Percentiles rank a stretch among this genome's conserved stretches.
These are phyloP conservation scores for Aspergillus floridensis DNA, from an alignment of 2,329 filamentous ascomycete species.

Conservation along the genomic window DNA sequence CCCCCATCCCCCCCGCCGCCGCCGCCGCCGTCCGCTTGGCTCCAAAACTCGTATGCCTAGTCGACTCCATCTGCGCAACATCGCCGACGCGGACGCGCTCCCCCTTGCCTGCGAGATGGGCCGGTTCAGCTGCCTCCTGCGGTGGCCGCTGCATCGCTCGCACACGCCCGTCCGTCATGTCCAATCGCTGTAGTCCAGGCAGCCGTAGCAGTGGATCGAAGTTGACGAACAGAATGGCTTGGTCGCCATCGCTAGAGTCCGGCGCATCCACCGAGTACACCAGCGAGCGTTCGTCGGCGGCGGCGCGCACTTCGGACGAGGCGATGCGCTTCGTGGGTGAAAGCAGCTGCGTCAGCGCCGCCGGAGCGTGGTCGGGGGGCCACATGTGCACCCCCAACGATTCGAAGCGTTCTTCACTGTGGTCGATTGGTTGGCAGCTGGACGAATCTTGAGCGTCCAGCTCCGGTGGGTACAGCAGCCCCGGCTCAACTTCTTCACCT, in stretches of 20 bases:
- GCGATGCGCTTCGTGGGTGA: conserved; percentile 37
- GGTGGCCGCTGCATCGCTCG: not conserved
- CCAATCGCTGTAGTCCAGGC: conserved; percentile 19
- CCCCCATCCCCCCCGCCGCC: not conserved
- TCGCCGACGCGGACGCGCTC: not conserved
- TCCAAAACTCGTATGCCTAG: not conserved
- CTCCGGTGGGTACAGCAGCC: conserved; percentile 31
- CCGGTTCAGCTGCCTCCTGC: not conserved
- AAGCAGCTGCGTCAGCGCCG: conserved; percentile 38
- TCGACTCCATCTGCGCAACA: not conserved
- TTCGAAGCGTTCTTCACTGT: conserved; percentile 40
- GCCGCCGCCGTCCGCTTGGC: not conserved
- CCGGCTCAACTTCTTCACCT: conserved; percentile 22
- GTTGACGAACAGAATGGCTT: conserved; percentile 39
- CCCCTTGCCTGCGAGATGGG: not conserved
- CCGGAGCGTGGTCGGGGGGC: conserved; percentile 41
- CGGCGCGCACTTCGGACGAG: conserved; percentile 28
- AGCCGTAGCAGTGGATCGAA: conserved; percentile 40
- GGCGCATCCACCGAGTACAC: conserved; percentile 39
- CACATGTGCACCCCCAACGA: conserved; percentile 42
- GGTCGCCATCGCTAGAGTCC: conserved; percentile 20
- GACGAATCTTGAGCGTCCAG: conserved; percentile 16
- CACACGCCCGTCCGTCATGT: not conserved
- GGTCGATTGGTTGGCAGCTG: conserved; percentile 27
- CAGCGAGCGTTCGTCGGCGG: conserved; percentile 41